These are phyloP conservation scores for Hypoxylon trugodes DNA, from an alignment of 495 filamentous ascomycete genomes.

Conservation along the genomic window DNA sequence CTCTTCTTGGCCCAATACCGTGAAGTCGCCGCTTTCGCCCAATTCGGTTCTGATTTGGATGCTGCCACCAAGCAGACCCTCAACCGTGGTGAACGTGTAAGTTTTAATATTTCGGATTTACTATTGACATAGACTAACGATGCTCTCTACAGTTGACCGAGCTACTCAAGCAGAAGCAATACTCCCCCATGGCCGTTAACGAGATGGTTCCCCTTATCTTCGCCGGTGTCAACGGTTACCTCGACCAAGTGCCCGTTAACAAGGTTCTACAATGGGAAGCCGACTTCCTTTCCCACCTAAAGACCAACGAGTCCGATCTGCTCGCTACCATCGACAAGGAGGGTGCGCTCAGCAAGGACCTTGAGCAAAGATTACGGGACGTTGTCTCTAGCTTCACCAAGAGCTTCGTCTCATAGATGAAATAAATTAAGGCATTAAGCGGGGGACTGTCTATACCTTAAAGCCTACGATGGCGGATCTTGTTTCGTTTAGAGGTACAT, in stretches of 20 bases:
- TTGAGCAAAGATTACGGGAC: conserved; percentile 87
- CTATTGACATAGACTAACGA: conserved; percentile 43
- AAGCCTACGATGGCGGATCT: conserved; percentile 44
- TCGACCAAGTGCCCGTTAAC: conserved; percentile 84
- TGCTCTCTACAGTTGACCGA: conserved; percentile 71
- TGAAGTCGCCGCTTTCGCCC: conserved; percentile 99
- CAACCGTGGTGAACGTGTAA: conserved; percentile 96
- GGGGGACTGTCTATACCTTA: conserved; percentile 61
- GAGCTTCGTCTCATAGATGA: conserved; percentile 72
- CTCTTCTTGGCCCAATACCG: conserved; percentile 99
- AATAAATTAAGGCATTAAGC: conserved; percentile 42
- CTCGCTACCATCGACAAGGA: conserved; percentile 92
- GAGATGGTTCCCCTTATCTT: conserved; percentile 99
- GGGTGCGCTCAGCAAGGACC: conserved; percentile 93
- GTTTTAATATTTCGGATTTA: conserved; percentile 36
- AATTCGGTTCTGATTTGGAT: conserved; percentile 99
- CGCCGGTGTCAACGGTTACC: conserved; percentile 97
- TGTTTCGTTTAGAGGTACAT: conserved; percentile 55
- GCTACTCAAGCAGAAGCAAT: conserved; percentile 99
- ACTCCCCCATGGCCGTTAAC: conserved; percentile 97
- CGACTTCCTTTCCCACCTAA: conserved; percentile 92
- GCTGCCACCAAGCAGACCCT: conserved; percentile 99
- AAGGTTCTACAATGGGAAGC: conserved; percentile 91
- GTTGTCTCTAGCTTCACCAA: conserved; percentile 85
- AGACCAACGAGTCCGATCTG: conserved; percentile 85